Base-by-base conservation (phyloP, 2,329 filamentous ascomycete species). In the Hymenoscyphus linearis region DNA sequence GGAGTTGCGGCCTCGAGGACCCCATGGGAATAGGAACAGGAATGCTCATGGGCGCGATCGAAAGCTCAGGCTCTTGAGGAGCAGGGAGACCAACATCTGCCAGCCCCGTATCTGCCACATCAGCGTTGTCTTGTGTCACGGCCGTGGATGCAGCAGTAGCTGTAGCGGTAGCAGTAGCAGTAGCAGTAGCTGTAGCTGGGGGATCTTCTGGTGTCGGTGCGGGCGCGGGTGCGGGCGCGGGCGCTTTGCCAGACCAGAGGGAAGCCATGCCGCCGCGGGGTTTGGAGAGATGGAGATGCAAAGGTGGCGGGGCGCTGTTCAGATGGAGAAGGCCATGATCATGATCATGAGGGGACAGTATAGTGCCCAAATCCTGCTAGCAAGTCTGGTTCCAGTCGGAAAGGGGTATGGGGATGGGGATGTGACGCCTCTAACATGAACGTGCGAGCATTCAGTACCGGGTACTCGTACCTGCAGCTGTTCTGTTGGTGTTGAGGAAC, bases 71-170 rank as follows among this genome's bases (percentile, higher is more conserved):
- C 16, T 52, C 56, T 40, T 64, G 40, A 44, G 68, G 66, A 57
- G 66, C 58, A 58, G 66, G 66, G 7, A 70, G 68, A 18, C 74
- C 74, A 52, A 74, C 67, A 57, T 75, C 71, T 62, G 72, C 66
- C 16, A 77, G 71, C 7, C 76, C 77, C 31, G 78, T 77, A 62
- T 80, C 77, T 62, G 74, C 73, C 10, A 78, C 73, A 67, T 80
- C 77, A 53, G 70, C 62, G 16, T 65, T 56, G 56, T 69, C 69
- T 61, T 64, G 69, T 31, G 64, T 40, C 14, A 61, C 31, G 13
- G 62, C 60, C 52, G 58, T 53, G 56, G 54, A 16, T 26, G 5
- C 10, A 10, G 52, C 18, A 6, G 31, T 31, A 4, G 31, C 31
- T 31, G 31, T 31, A 2, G 31, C 10, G 44, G 44, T 18, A 7